Evolutionary conservation across 768 basidiomycete genomes (phyloP).

Genomic region (Trametes villosa): DNA sequence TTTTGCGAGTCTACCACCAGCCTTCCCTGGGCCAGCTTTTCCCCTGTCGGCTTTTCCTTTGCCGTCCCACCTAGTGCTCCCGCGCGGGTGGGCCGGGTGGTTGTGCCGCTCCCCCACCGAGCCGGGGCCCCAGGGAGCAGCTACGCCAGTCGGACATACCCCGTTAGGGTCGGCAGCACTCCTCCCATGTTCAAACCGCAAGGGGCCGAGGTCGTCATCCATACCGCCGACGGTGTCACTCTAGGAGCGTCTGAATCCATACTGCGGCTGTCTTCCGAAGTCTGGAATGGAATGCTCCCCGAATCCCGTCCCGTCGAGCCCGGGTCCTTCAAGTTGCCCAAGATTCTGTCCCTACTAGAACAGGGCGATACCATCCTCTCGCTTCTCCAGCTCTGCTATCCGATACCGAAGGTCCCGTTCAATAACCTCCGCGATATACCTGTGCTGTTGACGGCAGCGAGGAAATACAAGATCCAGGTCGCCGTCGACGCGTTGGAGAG

Average conservation of each 20-base stretch:
- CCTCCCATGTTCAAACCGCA: constrained; percentile 45
- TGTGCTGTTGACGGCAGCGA: neutral
- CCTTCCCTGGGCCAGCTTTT: too few relatives aligned
- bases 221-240: constrained; percentile 52
- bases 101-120: too few relatives aligned
- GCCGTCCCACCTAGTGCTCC: neutral
- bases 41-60: too few relatives aligned
- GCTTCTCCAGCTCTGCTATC: constrained; percentile 32
- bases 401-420: neutral
- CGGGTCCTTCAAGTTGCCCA: constrained; percentile 36
- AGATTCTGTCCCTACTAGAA: constrained; percentile 34
- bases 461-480: constrained; percentile 15
- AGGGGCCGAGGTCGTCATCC: constrained; percentile 50
- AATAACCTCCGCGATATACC: neutral
- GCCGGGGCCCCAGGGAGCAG: too few relatives aligned
- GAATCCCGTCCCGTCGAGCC: constrained; percentile 43
- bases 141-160: too few relatives aligned
- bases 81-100: too few relatives aligned
- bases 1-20: neutral
- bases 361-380: constrained; percentile 28
- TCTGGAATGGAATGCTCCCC: constrained; percentile 58
- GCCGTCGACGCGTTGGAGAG: neutral
- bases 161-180: too few relatives aligned
- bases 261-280: constrained; percentile 60
- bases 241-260: constrained; percentile 59